Base-by-base conservation (phyloP, 768 basidiomycete genomes). In the Jaapia argillacea region DNA sequence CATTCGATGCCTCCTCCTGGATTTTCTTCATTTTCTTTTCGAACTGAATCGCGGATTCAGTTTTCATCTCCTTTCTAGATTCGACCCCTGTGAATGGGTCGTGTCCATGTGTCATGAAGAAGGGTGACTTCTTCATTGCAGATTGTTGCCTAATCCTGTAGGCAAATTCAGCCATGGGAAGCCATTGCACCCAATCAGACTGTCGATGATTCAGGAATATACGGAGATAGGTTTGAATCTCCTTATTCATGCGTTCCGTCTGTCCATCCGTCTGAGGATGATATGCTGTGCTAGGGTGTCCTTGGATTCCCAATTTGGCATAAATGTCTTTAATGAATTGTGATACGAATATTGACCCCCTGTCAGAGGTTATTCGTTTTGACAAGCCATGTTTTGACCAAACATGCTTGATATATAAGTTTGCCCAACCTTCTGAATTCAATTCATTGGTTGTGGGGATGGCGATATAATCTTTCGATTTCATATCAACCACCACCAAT, bases 261-360 rank as follows among this genome's bases (percentile, higher is more conserved):
- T 68, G 64, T 0, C 70, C 65, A 43, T 70, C 62, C 1, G 61
- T 62, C 40, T 68, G 61, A 0, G 70, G 72, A 43, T 71, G 71
- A 39, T 63, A 72, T 1, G 68, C 69, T 0, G 70, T 72, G 5
- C 58, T 61, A 0, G 62, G 48, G 26, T 59, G 60, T 2, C 41
- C 40, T 12, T 62, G 39, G 33, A 72, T 66, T 0, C 62, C 58
- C 0, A 70, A 57, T 0, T 55, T 39, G 18, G 37, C 23, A 24
- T 56, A 55, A 0, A 72, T 43, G 0, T 58, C 57, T 6, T 24
- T n/a, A 48, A 59, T 67, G 50, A 68, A 61, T 5, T 51, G 25
- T 1, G 60, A 55, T 0, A 56, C 51, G 41, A 66, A 68, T 26
- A 54, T 38, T 0, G 49, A 16, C 2, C 50, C 50, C 22, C 46